Conservation (phyloP, 371 early-diverging fungal genomes). For the Syncephalis fuscata region DNA sequence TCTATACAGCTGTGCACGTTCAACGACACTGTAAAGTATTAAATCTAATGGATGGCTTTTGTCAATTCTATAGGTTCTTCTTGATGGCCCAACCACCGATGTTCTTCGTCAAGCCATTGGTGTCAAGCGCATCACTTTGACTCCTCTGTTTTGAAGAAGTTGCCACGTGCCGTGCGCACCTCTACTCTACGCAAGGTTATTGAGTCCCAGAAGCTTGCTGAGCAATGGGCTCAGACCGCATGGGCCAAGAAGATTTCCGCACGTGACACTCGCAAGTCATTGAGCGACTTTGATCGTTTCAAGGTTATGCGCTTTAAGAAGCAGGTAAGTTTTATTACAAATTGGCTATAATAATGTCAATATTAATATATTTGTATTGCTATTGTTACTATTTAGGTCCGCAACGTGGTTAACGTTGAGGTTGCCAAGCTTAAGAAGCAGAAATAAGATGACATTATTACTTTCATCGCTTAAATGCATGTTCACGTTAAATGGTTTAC, state of each 20-base stretch:
- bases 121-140: constrained; percentile 79
- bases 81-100: constrained; percentile 94
- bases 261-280: constrained; percentile 54
- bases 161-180: constrained; percentile 77
- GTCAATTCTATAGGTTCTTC: constrained; percentile 44
- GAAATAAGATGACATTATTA: too few species aligned
- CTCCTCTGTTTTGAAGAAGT: constrained; percentile 64
- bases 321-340: constrained; percentile 11
- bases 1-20: too few species aligned
- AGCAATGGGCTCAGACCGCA: constrained; percentile 67
- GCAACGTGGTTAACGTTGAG: too few species aligned
- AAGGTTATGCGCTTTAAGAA: constrained; percentile 75
- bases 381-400: too few species aligned
- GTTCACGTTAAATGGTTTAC: too few species aligned
- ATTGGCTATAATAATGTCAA: too few species aligned
- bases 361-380: too few species aligned
- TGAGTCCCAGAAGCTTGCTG: constrained; percentile 64
- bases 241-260: constrained; percentile 88
- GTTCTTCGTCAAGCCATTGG: constrained; percentile 74
- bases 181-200: constrained; percentile 59
- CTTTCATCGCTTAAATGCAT: too few species aligned
- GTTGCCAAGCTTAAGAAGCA: too few species aligned
- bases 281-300: constrained; percentile 95
- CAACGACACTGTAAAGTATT: too few species aligned
- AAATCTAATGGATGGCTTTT: background rate